Evolutionary conservation across 2,329 filamentous ascomycete genomes (phyloP).

Genomic region (Neodidymelliopsis sp.): DNA sequence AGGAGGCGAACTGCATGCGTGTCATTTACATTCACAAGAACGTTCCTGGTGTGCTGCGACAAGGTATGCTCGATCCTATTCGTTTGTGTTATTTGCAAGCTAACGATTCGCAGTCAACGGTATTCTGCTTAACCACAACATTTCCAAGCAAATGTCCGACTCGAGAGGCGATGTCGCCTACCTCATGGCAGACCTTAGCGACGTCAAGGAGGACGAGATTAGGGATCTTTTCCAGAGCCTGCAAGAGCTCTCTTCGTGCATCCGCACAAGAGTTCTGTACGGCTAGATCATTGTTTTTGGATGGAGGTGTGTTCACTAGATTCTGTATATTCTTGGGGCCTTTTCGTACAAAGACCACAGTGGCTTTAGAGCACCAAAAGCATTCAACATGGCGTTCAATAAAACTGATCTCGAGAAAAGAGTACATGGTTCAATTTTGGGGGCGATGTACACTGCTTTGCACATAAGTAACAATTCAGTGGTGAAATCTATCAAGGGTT

Average conservation of each 20-base stretch:
- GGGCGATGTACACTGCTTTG: constrained; percentile 3
- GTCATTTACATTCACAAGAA: constrained; percentile 98
- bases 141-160: constrained; percentile 98
- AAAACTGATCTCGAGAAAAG: neutral
- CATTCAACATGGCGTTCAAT: constrained; percentile 50
- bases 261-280: constrained; percentile 59
- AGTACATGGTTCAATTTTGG: neutral
- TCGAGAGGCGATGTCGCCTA: constrained; percentile 94
- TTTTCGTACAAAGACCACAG: constrained; percentile 5
- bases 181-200: constrained; percentile 96
- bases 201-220: constrained; percentile 80
- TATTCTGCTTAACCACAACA: constrained; percentile 92
- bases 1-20: constrained; percentile 88
- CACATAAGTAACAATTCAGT: too few relatives aligned
- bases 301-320: neutral
- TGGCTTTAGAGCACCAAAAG: constrained; percentile 26
- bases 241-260: constrained; percentile 74
- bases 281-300: constrained; percentile 3
- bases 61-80: constrained; percentile 58
- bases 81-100: neutral
- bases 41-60: constrained; percentile 90
- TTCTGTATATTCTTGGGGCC: constrained; percentile 47
- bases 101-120: constrained; percentile 76
- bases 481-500: too few relatives aligned
- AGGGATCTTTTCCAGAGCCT: constrained; percentile 85